phyloP scores from a whole-genome alignment of 306 rosid genomes.

The Fragaria ananassa region DNA sequence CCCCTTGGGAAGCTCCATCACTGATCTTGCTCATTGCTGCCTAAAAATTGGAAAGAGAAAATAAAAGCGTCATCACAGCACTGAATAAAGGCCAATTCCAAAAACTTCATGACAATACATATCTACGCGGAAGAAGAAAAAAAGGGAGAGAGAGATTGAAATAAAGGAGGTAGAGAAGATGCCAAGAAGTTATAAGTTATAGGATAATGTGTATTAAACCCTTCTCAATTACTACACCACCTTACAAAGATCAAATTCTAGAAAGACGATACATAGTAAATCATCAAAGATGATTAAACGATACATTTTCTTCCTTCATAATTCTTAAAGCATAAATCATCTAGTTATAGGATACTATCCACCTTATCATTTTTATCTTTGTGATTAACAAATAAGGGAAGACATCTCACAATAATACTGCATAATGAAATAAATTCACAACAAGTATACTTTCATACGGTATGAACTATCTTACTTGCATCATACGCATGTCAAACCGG shows the following conservation, averaged over 20 bases:
- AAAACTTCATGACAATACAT: no score
- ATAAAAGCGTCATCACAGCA: conserved; percentile 9
- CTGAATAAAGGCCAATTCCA: no score
- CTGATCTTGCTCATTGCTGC: conserved; percentile 89
- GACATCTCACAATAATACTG: background rate
- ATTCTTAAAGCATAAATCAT: background rate
- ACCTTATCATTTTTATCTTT: background rate
- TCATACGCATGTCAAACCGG: conserved; percentile 99
- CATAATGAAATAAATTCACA: background rate
- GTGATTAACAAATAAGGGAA: background rate
- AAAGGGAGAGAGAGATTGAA: background rate
- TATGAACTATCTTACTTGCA: conserved; percentile 63
- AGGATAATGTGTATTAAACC: background rate
- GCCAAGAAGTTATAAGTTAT: background rate
- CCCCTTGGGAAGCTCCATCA: conserved; percentile 55
- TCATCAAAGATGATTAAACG: background rate
- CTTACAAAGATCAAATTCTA: background rate
- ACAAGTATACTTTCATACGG: background rate
- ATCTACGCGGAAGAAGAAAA: background rate
- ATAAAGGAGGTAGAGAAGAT: background rate
- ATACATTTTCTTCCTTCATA: background rate
- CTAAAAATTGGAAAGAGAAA: conserved; percentile 46
- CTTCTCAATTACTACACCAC: background rate
- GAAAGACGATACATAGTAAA: background rate
- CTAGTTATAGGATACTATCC: background rate